These are phyloP conservation scores for Botryotinia globosa DNA, from an alignment of 2,329 filamentous ascomycete genomes.

Conservation along the genomic window DNA sequence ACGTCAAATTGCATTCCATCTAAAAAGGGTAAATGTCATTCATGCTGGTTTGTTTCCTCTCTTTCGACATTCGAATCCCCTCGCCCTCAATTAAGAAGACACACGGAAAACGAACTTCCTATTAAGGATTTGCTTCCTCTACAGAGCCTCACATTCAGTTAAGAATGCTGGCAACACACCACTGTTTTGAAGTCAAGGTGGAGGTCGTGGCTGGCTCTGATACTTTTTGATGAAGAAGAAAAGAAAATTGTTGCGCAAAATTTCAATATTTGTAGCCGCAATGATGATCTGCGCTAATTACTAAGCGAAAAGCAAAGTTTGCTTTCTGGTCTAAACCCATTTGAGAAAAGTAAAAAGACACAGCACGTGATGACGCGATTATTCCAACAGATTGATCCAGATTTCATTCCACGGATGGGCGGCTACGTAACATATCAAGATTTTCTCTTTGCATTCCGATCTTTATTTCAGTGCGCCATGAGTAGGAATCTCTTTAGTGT, in stretches of 20 bases:
- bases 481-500: not conserved
- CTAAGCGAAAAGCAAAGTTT: conserved; percentile 1
- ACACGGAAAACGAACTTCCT: conserved; percentile 69
- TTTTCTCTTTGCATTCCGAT: conserved; percentile 9
- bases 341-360: not conserved
- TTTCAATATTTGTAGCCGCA: conserved; percentile 12
- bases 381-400: not conserved
- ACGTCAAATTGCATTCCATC: not conserved
- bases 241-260: conserved; percentile 20
- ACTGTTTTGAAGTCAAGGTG: conserved; percentile 56
- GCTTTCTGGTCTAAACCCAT: not conserved
- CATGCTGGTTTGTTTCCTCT: conserved; percentile 55
- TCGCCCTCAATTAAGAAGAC: conserved; percentile 70
- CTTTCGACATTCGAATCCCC: conserved; percentile 67
- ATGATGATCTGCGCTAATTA: conserved; percentile 4
- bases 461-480: not conserved
- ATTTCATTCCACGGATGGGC: not conserved
- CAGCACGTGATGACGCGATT: not conserved
- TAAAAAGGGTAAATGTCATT: not conserved
- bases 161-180: conserved; percentile 65
- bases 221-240: conserved; percentile 56
- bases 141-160: conserved; percentile 57
- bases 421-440: not conserved
- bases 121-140: conserved; percentile 57
- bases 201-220: conserved; percentile 69